Conservation (phyloP, 768 basidiomycete genomes). For the Mycena floridula region DNA sequence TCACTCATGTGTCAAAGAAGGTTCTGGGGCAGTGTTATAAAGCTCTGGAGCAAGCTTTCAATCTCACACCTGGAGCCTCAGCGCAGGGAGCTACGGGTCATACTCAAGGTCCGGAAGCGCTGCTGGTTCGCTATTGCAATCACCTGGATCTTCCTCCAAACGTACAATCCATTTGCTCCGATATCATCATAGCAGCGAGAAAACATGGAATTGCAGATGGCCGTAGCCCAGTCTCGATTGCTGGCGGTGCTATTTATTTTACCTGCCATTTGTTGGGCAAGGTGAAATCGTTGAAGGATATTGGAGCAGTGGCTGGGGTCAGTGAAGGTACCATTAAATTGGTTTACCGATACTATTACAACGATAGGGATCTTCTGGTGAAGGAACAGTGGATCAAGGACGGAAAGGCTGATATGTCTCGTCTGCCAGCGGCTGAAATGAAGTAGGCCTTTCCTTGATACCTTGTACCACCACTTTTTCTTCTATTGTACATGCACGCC, state of each 20-base stretch:
- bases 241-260: constrained; percentile 95
- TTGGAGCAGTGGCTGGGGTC: constrained; percentile 86
- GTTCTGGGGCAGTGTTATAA: constrained; percentile 91
- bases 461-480: no score
- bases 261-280: constrained; percentile 78
- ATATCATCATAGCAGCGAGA: constrained; percentile 76
- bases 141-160: constrained; percentile 81
- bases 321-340: constrained; percentile 94
- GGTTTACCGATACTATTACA: constrained; percentile 76
- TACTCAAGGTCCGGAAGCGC: constrained; percentile 72
- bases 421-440: constrained; percentile 23
- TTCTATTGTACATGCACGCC: no score
- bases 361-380: constrained; percentile 70
- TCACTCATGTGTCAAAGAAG: constrained; percentile 94
- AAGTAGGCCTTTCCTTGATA: neutral
- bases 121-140: constrained; percentile 91
- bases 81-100: constrained; percentile 41
- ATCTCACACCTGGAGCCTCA: constrained; percentile 76
- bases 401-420: constrained; percentile 56
- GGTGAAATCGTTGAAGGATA: constrained; percentile 73
- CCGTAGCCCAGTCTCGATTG: constrained; percentile 94
- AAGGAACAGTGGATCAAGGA: constrained; percentile 84
- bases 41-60: constrained; percentile 83
- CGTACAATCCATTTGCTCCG: constrained; percentile 76
- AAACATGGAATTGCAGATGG: constrained; percentile 89